Evolutionary conservation across 768 basidiomycete species (phyloP), one percentile per base, ranked within the genome.

Genomic region (Porphyrellus cyaneotinctus): DNA sequence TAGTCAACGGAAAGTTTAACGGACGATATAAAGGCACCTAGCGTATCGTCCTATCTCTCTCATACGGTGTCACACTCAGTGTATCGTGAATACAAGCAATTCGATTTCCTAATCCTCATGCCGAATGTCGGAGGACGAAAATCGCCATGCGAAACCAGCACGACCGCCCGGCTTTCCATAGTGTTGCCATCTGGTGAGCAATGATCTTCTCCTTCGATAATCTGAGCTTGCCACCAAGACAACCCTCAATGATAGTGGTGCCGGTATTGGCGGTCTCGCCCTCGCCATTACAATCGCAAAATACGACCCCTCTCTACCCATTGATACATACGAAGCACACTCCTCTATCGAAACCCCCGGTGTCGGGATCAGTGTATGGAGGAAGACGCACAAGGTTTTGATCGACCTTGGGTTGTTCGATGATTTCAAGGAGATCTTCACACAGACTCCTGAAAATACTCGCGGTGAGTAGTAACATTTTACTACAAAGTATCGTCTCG

Each of bases 301-400:
- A 41, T 68, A 68, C 38, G 58, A 72, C 58, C 49, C 52, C 14
- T 58, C 56, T 4, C 57, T 76, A 11, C 63, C 70, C 46, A 68
- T 76, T 8, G 66, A 75, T 51, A 49, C 80, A 2, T 81, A 79
- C 57, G 80, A 82, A 64, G 70, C 75, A 3, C 73, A 70, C 14
- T 51, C 68, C 3, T 70, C 72, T 22, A 63, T 77, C 36, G 68
- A 68, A 3, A 68, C 70, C 15, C 58, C 69, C 6, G 76, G 76
- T 15, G 71, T 72, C 6, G 75, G 80, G 62, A 36, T 78, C 68
- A 37, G 74, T 60, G 66, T 79, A 4, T 78, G 78, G 78, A 61
- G 61, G 6, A 65, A 74, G 41, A 78, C 77, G 14, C 75, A 75
- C 72, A 65, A 64, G 8, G 68, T 78, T 17, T 59, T 81, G 52